Base-by-base conservation (phyloP, 768 basidiomycete species). In the Dentipellis sp. region DNA sequence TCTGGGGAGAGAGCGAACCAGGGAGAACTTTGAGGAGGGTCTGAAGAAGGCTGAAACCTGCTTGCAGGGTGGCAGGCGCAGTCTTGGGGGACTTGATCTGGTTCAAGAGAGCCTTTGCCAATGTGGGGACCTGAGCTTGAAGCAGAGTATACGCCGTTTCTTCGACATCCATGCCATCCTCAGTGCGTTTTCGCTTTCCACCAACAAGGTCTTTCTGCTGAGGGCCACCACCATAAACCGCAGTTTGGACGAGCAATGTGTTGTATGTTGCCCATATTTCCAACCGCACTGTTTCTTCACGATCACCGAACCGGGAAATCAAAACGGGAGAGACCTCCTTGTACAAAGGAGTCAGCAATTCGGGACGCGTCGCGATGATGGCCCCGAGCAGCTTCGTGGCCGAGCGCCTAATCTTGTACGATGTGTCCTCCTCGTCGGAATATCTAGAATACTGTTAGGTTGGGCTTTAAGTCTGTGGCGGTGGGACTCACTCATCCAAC, bases 361-460 rank as follows among this genome's bases (percentile, higher is more conserved):
- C 97, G 1, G 94, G 91, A 22, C 94, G 89, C 1, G 95, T 98
- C 11, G 81, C 83, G 56, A 98, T 85, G 50, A 97, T 75, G 6
- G 90, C 88, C 29, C 85, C 74, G 14, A 98, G 77, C 3, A 98
- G 75, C 68, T 97, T 97, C 16, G 94, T 92, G 7, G 97, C 87
- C 7, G 91, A 86, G 47, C 97, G 84, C 60, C 97, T 87, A 56
- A 97, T 91, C 70, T 97, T 97, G 80, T 97, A 98, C 0, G 95
- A 97, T 10, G 89, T 91, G 66, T 99, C 97, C 68, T 98, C 97
- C 56, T 99, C 97, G 63, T 99, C 97, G 6, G 92, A 93, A 69
- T 97, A 97, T 60, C 91, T 94, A 61, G 22, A 34, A 11, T 47
- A 59, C 46, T 48, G 46, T 54, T 10, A 51, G 19, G 48, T 22